Evolutionary conservation across 192 early-diverging fungal species (phyloP).

Genomic region (Lobosporangium transversale): DNA sequence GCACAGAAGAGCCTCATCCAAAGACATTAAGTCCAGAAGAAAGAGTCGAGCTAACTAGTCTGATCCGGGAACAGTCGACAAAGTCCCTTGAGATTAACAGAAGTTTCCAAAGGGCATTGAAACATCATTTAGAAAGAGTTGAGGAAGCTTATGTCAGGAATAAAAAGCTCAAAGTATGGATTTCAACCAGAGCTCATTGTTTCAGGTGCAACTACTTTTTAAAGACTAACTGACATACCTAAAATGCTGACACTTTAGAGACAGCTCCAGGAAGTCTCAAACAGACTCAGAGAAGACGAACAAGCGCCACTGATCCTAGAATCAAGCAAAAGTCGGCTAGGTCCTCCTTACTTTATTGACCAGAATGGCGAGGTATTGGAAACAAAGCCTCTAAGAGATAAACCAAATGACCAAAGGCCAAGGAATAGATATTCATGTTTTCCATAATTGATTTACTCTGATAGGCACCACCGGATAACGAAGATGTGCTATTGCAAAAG

Average conservation of each 20-base stretch:
- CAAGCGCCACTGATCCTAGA: constrained; percentile 16
- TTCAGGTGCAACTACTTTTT: neutral
- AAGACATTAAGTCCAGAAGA: constrained; percentile 1
- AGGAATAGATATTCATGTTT: neutral
- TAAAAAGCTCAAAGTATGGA: constrained; percentile 52
- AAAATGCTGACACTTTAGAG: constrained; percentile 3
- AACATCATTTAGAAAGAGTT: constrained; percentile 56
- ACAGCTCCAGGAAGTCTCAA: constrained; percentile 1
- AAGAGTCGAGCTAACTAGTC: neutral
- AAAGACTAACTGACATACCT: neutral
- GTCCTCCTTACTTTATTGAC: constrained; percentile 49
- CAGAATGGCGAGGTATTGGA: constrained; percentile 9
- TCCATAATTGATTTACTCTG: too few relatives aligned
- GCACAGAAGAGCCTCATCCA: neutral
- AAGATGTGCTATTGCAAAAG: constrained; percentile 13
- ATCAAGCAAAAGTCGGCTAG: constrained; percentile 4
- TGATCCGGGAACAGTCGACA: constrained; percentile 1
- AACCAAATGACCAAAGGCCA: neutral
- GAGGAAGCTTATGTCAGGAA: constrained; percentile 60
- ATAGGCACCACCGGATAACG: constrained; percentile 40
- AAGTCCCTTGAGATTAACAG: constrained; percentile 60
- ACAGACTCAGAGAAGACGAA: constrained; percentile 4
- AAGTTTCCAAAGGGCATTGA: constrained; percentile 54
- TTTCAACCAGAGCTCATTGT: neutral
- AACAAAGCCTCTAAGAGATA: neutral